Evolutionary conservation across 176 grass and related monocot genomes (phyloP), one percentile per base, ranked within the genome.

Genomic region (Saccharum spontaneum): DNA sequence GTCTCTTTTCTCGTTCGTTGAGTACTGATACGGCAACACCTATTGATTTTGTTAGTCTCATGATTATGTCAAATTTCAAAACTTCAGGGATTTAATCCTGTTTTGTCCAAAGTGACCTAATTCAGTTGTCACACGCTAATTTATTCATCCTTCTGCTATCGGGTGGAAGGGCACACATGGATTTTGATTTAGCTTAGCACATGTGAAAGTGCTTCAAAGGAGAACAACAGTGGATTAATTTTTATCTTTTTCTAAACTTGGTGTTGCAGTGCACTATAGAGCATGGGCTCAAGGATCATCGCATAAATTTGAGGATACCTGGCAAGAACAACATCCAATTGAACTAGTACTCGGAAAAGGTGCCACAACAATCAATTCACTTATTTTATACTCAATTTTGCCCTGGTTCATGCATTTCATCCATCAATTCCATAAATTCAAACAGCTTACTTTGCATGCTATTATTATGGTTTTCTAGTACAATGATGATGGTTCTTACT

Each of bases 251-350:
- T 82, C 22, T 63, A 48, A 86, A 52, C 70, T 79, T 90, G 31
- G 26, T 90, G 31, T 79, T 61, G 8, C 85, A 98, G 97, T 98
- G 75, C 91, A 98, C 67, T 98, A 94, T 69, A 92, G 91, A 88
- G 93, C 93, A 86, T 98, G 97, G 93, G 90, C 87, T 69, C 79
- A 92, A 73, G 77, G 77, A 73, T 92, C 91, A 65, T 84, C 72
- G 22, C 97, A 92, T 76, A 98, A 94, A 82, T 94, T 98, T 73
- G 97, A 98, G 88, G 97, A 98, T 92, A 99, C 91, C 33, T 91
- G 93, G 93, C 97, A 94, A 89, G 97, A 98, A 69, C 97, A 98
- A 52, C 87, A 91, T 31, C 90, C 90, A 64, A 80, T 88, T 86
- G 97, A 98, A 92, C 61, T 98, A 49, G 88, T 95, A 37, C 48